Conservation (phyloP, 306 rosid genomes). For the Echinosophora koreensis region DNA sequence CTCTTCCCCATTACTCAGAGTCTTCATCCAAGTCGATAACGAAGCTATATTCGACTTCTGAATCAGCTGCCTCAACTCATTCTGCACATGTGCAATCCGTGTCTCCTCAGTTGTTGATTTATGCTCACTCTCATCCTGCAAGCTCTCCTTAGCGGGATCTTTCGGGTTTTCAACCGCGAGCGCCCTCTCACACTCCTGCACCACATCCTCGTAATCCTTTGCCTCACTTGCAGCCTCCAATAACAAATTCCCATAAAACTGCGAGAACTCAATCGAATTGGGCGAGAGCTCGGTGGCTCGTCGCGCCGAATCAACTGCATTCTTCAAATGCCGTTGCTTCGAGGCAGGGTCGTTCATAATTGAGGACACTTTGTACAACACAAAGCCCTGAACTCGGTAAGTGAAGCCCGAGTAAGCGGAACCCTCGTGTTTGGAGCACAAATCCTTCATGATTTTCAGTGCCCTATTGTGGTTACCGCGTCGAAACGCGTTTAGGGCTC, state of each 20-base stretch:
- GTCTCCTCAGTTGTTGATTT: slow-evolving; percentile 59
- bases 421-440: slow-evolving; percentile 62
- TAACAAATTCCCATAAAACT: slow-evolving; percentile 78
- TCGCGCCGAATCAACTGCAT: slow-evolving; percentile 83
- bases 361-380: slow-evolving; percentile 74
- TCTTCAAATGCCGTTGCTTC: slow-evolving; percentile 78
- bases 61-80: slow-evolving; percentile 81
- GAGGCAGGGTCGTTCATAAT: slow-evolving; percentile 70
- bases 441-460: slow-evolving; percentile 83
- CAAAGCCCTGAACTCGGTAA: slow-evolving; percentile 86
- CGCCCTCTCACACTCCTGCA: slow-evolving; percentile 88
- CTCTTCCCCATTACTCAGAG: slow-evolving; percentile 85
- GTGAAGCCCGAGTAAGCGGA: slow-evolving; percentile 66
- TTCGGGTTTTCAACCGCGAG: slow-evolving; percentile 69
- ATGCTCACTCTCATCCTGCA: slow-evolving; percentile 90
- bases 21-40: slow-evolving; percentile 89
- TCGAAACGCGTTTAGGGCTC: slow-evolving; percentile 78
- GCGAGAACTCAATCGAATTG: slow-evolving; percentile 79
- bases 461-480: slow-evolving; percentile 95
- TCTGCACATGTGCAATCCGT: slow-evolving; percentile 73
- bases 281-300: slow-evolving; percentile 81
- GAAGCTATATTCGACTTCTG: slow-evolving; percentile 91
- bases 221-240: slow-evolving; percentile 83
- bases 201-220: slow-evolving; percentile 83
- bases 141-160: slow-evolving; percentile 91